Conservation (phyloP, 768 basidiomycete genomes). For the Suillus clintonianus region DNA sequence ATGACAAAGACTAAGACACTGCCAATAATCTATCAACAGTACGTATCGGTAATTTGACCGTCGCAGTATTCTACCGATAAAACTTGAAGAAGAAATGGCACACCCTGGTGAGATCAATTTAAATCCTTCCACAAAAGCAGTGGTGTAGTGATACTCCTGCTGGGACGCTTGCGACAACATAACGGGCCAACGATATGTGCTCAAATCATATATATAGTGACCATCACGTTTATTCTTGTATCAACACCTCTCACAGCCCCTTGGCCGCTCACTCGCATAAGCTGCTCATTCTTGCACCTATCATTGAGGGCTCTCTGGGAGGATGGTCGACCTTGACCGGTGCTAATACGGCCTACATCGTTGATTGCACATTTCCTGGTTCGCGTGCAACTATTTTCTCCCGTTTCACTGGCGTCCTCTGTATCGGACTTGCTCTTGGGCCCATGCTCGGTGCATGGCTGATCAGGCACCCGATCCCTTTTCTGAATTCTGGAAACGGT, state of each 20-base stretch:
- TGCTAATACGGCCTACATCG: constrained; percentile 69
- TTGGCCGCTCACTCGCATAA: constrained; percentile 68
- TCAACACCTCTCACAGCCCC: constrained; percentile 61
- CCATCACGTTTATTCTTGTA: constrained; percentile 73
- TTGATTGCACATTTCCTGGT: constrained; percentile 80
- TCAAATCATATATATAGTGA: constrained; percentile 59
- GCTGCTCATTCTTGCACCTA: constrained; percentile 74
- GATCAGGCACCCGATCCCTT: constrained; percentile 44
- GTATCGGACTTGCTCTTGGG: constrained; percentile 75
- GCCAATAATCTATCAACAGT: too few species aligned
- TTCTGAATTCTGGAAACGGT: constrained; percentile 30
- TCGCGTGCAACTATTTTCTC: constrained; percentile 73
- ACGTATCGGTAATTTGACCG: too few species aligned
- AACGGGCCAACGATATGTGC: too few species aligned
- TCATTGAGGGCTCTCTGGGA: constrained; percentile 79
- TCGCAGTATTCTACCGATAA: too few species aligned
- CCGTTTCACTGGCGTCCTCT: constrained; percentile 73
- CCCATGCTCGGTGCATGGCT: constrained; percentile 66
- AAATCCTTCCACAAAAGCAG: too few species aligned
- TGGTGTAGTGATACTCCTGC: too few species aligned
- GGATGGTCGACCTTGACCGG: constrained; percentile 69
- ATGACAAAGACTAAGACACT: too few species aligned
- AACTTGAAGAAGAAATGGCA: too few species aligned
- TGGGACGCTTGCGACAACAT: too few species aligned
- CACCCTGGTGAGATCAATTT: too few species aligned